Evolutionary conservation across 2,329 filamentous ascomycete genomes (phyloP).

Genomic region (Penicillium verrucosum): DNA sequence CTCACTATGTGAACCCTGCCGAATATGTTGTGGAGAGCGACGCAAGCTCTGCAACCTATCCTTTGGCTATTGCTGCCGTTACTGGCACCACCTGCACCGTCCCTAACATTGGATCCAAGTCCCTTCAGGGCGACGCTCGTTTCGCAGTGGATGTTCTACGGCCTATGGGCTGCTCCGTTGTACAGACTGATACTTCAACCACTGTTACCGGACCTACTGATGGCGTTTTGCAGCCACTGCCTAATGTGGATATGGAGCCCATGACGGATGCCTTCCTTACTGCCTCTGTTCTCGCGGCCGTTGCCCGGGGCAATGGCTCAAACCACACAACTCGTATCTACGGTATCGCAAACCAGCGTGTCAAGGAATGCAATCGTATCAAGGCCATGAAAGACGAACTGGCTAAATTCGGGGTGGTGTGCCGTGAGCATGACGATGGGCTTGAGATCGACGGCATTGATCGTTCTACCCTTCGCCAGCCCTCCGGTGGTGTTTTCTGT

Average conservation of each 20-base stretch:
- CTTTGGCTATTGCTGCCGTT: slow-evolving; percentile 88
- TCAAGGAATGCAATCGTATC: slow-evolving; percentile 98
- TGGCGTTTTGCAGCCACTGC: slow-evolving; percentile 70
- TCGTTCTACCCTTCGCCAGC: slow-evolving; percentile 52
- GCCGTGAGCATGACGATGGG: slow-evolving; percentile 88
- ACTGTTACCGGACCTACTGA: slow-evolving; percentile 84
- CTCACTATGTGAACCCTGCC: slow-evolving; percentile 74
- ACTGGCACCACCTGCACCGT: slow-evolving; percentile 94
- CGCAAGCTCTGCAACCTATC: slow-evolving; percentile 95
- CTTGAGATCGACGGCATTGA: slow-evolving; percentile 64
- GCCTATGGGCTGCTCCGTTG: slow-evolving; percentile 90
- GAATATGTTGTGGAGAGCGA: slow-evolving; percentile 95
- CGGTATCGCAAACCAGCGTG: slow-evolving; percentile 94
- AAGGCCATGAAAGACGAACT: slow-evolving; percentile 92
- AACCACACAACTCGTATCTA: slow-evolving; percentile 73
- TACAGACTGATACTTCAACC: slow-evolving; percentile 80
- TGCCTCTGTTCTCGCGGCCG: slow-evolving; percentile 86
- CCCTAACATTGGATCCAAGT: slow-evolving; percentile 89
- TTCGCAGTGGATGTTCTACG: slow-evolving; percentile 86
- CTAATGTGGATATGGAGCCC: slow-evolving; percentile 93
- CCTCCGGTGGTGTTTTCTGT: slow-evolving; percentile 72
- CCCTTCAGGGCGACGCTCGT: slow-evolving; percentile 88
- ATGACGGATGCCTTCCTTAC: slow-evolving; percentile 99
- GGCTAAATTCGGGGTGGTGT: slow-evolving; percentile 85
- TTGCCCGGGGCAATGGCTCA: slow-evolving; percentile 66